Conservation (phyloP, 1,139 yeast genomes). For the Zhuliangozyma parablackwelliae region DNA sequence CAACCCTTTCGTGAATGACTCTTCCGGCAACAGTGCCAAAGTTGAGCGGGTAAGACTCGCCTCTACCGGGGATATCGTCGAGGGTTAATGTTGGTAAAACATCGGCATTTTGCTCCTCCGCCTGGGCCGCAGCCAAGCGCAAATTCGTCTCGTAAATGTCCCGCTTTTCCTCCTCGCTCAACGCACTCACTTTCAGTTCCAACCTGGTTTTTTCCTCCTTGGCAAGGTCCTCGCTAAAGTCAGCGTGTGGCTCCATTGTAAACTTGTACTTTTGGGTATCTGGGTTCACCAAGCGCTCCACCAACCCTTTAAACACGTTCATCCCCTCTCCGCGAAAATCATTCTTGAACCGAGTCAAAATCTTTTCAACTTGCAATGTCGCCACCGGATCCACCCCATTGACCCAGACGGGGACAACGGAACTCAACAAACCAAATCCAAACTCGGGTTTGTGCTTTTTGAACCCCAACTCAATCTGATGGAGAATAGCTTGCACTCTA, state of each 20-base stretch:
- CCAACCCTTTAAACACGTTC: slow-evolving; percentile 52
- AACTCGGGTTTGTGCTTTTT: slow-evolving; percentile 88
- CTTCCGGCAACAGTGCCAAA: slow-evolving; percentile 16
- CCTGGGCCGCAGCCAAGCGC: slow-evolving; percentile 58
- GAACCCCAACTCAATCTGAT: slow-evolving; percentile 79
- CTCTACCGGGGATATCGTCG: slow-evolving; percentile 63
- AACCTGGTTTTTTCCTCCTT: slow-evolving; percentile 58
- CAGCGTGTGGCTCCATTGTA: slow-evolving; percentile 66
- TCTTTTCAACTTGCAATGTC: slow-evolving; percentile 59
- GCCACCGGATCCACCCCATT: slow-evolving; percentile 72
- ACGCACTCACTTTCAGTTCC: slow-evolving; percentile 30
- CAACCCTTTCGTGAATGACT: slow-evolving; percentile 42
- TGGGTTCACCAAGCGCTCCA: slow-evolving; percentile 47
- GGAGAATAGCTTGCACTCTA: slow-evolving; percentile 78
- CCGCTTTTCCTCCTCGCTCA: slow-evolving; percentile 56
- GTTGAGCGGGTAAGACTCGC: slow-evolving; percentile 36
- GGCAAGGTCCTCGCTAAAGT: slow-evolving; percentile 45
- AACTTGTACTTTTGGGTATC: slow-evolving; percentile 59
- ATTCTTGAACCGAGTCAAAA: slow-evolving; percentile 53
- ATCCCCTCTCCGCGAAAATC: slow-evolving; percentile 56
- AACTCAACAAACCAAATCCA: slow-evolving; percentile 74
- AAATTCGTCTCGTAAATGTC: slow-evolving; percentile 57
- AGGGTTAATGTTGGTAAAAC: slow-evolving; percentile 75
- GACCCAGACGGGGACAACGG: slow-evolving; percentile 79
- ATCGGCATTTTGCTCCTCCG: slow-evolving; percentile 65